Percentiles rank a stretch among this genome's conserved stretches.
These are phyloP conservation scores for Schizonepeta tenuifolia DNA, from an alignment of 257 asterid species.

Conservation along the genomic window DNA sequence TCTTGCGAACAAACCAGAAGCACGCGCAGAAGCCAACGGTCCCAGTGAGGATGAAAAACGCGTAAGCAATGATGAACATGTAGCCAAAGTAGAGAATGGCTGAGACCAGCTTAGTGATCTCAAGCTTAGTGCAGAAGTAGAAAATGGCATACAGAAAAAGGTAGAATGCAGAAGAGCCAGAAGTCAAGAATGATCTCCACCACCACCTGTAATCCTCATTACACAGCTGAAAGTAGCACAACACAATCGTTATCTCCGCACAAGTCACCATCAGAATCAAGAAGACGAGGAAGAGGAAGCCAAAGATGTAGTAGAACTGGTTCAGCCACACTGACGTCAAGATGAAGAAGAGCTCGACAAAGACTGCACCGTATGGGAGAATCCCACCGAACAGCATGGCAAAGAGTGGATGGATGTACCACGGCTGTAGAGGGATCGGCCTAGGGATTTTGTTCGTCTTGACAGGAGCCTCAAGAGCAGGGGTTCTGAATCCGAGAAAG, in stretches of 20 bases:
- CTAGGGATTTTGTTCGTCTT: conserved; percentile 56
- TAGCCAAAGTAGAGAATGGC: conserved; percentile 58
- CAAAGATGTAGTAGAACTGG: conserved; percentile 63
- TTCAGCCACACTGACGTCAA: conserved; percentile 61
- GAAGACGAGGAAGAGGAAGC: conserved; percentile 53
- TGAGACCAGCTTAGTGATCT: conserved; percentile 52
- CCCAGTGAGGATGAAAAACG: conserved; percentile 57
- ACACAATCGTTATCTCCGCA: conserved; percentile 51
- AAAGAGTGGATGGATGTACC: conserved; percentile 54
- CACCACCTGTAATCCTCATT: conserved; percentile 62
- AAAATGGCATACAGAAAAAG: conserved; percentile 47
- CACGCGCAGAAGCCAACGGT: conserved; percentile 57
- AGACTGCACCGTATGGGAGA: conserved; percentile 60
- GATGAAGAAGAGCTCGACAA: conserved; percentile 58
- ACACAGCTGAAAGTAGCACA: conserved; percentile 60
- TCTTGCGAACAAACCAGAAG: conserved; percentile 56
- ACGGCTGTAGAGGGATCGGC: conserved; percentile 57
- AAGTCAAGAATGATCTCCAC: conserved; percentile 57
- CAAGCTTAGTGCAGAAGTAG: conserved; percentile 54
- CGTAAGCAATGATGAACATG: conserved; percentile 51
- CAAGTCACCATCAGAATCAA: conserved; percentile 53
- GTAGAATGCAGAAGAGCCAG: conserved; percentile 58
- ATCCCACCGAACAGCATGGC: conserved; percentile 52
- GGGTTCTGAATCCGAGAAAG: conserved; percentile 43
- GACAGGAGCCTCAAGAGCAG: conserved; percentile 30